Conservation (phyloP, 2,329 filamentous ascomycete species). For the Ploettnerulaceae sp. region DNA sequence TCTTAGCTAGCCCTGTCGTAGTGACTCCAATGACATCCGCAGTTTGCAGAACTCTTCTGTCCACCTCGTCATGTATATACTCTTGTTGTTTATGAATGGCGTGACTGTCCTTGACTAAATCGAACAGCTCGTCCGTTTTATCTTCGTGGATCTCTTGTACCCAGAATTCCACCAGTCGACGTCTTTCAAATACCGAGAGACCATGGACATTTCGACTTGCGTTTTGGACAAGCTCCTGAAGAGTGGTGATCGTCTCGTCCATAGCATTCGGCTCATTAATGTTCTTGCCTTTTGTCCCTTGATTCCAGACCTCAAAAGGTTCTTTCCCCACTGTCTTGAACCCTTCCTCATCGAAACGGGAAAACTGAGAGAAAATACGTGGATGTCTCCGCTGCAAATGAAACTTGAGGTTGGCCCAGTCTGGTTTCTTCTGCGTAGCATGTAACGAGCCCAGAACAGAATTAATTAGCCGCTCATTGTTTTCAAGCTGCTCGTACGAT, state of each 20-base stretch:
- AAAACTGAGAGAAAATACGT: too few species aligned
- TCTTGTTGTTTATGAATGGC: not conserved
- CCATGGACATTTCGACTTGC: too few species aligned
- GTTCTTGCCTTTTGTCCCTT: too few species aligned
- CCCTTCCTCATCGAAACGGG: too few species aligned
- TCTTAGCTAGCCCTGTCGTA: conserved; percentile 46
- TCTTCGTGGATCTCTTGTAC: conserved; percentile 9
- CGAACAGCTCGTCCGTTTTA: conserved; percentile 13
- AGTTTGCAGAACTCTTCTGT: conserved; percentile 17
- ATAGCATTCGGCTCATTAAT: too few species aligned
- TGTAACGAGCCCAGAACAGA: conserved; percentile 8
- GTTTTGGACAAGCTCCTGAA: too few species aligned
- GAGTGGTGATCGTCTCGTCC: too few species aligned
- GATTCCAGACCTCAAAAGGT: too few species aligned
- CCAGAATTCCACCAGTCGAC: too few species aligned
- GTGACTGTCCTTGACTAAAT: conserved; percentile 6
- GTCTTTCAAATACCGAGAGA: too few species aligned
- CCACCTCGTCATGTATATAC: conserved; percentile 17
- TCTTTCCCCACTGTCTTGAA: too few species aligned
- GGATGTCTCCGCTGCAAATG: too few species aligned
- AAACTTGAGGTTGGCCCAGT: conserved; percentile 12
- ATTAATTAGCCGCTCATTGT: conserved; percentile 6
- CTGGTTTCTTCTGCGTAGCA: conserved; percentile 7
- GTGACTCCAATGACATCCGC: conserved; percentile 48
- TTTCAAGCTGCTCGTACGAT: conserved; percentile 13